These are phyloP conservation scores for Stemphylium vesicarium DNA, from an alignment of 2,329 filamentous ascomycete species.

Conservation along the genomic window DNA sequence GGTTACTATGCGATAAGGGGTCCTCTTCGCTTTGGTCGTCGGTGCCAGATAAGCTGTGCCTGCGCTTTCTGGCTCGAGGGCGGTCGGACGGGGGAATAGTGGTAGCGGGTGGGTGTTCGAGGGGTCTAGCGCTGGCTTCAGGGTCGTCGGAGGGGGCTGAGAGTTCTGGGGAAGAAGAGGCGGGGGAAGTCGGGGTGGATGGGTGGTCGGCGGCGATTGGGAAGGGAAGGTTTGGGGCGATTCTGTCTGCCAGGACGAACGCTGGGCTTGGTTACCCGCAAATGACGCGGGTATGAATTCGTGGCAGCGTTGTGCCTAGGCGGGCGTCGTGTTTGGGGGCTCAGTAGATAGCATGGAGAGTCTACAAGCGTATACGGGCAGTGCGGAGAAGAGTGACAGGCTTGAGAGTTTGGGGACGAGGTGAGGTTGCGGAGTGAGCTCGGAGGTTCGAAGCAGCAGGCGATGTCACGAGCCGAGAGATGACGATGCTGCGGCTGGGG, in stretches of 20 bases:
- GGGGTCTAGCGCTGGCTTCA: conserved; percentile 19
- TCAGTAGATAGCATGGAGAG: conserved; percentile 12
- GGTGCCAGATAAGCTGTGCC: conserved; percentile 41
- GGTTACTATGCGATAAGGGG: conserved; percentile 19
- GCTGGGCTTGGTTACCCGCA: conserved; percentile 42
- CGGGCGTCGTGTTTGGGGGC: conserved; percentile 17
- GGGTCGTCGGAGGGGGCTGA: conserved; percentile 26
- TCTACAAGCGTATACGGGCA: neutral
- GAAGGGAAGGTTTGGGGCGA: conserved; percentile 61
- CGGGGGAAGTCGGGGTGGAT: conserved; percentile 50
- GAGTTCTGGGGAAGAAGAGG: conserved; percentile 18
- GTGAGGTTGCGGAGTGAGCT: conserved; percentile 14
- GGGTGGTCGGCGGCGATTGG: conserved; percentile 72
- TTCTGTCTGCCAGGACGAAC: conserved; percentile 77
- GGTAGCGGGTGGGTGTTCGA: conserved; percentile 23
- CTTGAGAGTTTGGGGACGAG: neutral
- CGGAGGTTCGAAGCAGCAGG: conserved; percentile 17
- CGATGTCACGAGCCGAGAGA: conserved; percentile 34
- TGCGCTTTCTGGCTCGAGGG: conserved; percentile 38
- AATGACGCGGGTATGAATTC: conserved; percentile 34
- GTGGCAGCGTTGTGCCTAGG: conserved; percentile 29
- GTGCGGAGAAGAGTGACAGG: neutral
- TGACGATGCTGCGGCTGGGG: conserved; percentile 10
- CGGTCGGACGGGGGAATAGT: conserved; percentile 22
- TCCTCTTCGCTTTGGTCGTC: conserved; percentile 28